phyloP scores from a whole-genome alignment of 345 rosid genomes.

The Clarkia xantiana region DNA sequence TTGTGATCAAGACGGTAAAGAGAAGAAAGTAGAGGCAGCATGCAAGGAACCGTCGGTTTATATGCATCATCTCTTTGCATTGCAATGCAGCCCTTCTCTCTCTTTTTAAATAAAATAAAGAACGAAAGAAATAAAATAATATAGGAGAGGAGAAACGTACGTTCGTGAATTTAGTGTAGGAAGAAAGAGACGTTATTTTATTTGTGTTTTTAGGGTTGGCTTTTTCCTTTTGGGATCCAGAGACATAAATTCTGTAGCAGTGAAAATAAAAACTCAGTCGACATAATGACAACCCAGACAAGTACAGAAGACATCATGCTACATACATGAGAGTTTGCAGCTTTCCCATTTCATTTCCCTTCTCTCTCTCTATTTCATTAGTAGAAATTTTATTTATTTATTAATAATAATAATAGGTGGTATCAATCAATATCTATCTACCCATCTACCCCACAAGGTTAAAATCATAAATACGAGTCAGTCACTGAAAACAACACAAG shows the following conservation, averaged over 20 bases:
- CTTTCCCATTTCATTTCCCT: conserved; percentile 13
- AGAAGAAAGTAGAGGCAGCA: too few relatives aligned
- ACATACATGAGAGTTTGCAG: conserved; percentile 35
- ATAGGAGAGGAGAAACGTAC: too few relatives aligned
- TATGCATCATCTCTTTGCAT: conserved; percentile 17
- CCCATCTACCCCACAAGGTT: too few relatives aligned
- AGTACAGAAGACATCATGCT: conserved; percentile 18
- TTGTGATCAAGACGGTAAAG: too few relatives aligned
- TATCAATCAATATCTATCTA: too few relatives aligned
- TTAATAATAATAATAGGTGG: background rate
- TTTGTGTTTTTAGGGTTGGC: conserved; percentile 8
- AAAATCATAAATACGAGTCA: too few relatives aligned
- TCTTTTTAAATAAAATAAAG: conserved; percentile 7
- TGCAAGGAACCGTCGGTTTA: too few relatives aligned
- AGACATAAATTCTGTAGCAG: conserved; percentile 30
- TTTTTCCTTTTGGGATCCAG: conserved; percentile 8
- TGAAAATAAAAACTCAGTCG: conserved; percentile 8
- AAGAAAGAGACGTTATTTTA: background rate
- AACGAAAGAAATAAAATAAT: too few relatives aligned
- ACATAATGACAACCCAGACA: conserved; percentile 15
- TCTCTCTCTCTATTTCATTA: conserved; percentile 5
- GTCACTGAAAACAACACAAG: too few relatives aligned
- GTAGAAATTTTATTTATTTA: background rate
- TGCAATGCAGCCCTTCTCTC: conserved; percentile 2
- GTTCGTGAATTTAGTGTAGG: background rate